Conservation (phyloP, 345 rosid species). For the Alliaria petiolata region DNA sequence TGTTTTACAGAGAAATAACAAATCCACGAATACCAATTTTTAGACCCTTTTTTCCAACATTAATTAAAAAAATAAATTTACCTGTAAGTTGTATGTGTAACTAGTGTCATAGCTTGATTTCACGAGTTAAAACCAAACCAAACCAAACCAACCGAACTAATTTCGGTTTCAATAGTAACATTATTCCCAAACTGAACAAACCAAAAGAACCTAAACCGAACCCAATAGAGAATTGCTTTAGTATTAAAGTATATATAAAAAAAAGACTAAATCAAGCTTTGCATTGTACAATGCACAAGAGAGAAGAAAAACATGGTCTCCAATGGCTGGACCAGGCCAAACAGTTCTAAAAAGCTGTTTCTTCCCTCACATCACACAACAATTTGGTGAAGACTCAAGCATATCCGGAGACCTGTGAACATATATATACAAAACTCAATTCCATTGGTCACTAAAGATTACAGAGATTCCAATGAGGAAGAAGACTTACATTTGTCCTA, state of each 20-base stretch:
- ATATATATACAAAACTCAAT: not conserved
- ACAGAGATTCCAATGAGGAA: not conserved
- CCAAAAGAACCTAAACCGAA: not conserved
- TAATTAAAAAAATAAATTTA: too few species aligned
- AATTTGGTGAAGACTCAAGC: slow-evolving; percentile 66
- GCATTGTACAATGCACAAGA: slow-evolving; percentile 25
- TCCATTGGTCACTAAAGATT: not conserved
- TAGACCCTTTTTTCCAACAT: not conserved
- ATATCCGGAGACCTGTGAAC: slow-evolving; percentile 65
- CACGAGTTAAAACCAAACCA: too few species aligned
- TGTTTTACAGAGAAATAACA: too few species aligned
- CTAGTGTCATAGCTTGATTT: too few species aligned
- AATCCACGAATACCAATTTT: not conserved
- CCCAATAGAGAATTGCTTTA: not conserved
- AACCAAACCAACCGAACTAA: too few species aligned
- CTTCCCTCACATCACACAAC: slow-evolving; percentile 68
- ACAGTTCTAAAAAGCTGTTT: not conserved
- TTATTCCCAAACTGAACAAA: not conserved
- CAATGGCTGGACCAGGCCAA: not conserved
- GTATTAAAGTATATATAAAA: not conserved
- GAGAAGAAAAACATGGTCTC: not conserved
- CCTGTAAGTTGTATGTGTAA: too few species aligned
- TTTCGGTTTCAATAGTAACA: too few species aligned
- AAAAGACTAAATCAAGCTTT: not conserved
- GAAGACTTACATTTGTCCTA: slow-evolving; percentile 77